Evolutionary conservation across 2,329 filamentous ascomycete genomes (phyloP).

Genomic region (Ceratocystis colombiana): DNA sequence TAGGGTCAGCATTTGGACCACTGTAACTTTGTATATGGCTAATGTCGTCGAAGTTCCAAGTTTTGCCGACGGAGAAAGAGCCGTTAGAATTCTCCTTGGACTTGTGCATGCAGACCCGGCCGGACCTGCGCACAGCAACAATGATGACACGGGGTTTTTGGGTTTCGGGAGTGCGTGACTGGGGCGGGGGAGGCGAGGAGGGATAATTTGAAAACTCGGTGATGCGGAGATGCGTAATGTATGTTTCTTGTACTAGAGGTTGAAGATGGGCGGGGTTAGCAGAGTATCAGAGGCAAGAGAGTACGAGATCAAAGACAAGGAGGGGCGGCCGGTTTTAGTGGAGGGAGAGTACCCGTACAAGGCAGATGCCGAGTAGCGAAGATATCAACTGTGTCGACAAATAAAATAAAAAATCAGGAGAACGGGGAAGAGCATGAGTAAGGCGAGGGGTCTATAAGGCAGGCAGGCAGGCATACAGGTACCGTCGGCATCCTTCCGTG

Average conservation of each 20-base stretch:
- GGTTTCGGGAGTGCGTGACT: slow-evolving; percentile 55
- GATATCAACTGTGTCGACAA: background rate
- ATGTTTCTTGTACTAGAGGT: slow-evolving; percentile 67
- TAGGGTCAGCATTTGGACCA: slow-evolving; percentile 45
- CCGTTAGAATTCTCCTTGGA: slow-evolving; percentile 91
- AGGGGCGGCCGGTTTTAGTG: background rate
- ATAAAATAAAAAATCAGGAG: background rate
- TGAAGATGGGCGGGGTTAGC: slow-evolving; percentile 15
- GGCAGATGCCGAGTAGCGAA: background rate
- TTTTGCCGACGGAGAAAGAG: slow-evolving; percentile 94
- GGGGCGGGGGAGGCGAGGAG: slow-evolving; percentile 72
- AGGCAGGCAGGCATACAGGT: slow-evolving; percentile 49
- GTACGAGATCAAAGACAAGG: slow-evolving; percentile 23
- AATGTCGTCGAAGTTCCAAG: slow-evolving; percentile 92
- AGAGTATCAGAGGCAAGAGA: slow-evolving; percentile 24
- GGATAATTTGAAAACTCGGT: slow-evolving; percentile 77
- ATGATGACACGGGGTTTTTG: slow-evolving; percentile 90
- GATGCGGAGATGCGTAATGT: slow-evolving; percentile 94
- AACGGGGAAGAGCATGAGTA: background rate
- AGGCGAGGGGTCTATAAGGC: too few species aligned
- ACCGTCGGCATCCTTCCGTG: slow-evolving; percentile 77
- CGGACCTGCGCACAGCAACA: slow-evolving; percentile 83
- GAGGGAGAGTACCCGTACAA: background rate
- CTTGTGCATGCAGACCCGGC: slow-evolving; percentile 90
- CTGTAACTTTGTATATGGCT: slow-evolving; percentile 73